phyloP scores from a whole-genome alignment of 1,284 basidiomycete species.

The Marasmius fiardii region DNA sequence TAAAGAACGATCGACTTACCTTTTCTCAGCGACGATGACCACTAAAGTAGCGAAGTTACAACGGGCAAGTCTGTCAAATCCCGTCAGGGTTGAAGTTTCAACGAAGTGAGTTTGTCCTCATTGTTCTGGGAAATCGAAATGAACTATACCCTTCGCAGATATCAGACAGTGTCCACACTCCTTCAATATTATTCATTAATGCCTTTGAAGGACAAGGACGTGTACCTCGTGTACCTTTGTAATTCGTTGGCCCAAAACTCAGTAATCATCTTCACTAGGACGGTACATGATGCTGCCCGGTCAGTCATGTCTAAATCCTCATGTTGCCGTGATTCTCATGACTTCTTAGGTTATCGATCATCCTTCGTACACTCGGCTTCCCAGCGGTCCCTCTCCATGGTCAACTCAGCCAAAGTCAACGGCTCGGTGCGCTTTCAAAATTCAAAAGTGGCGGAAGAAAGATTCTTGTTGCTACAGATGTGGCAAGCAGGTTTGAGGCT shows the following conservation, averaged over 20 bases:
- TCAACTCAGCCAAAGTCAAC: constrained; percentile 90
- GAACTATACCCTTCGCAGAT: constrained; percentile 52
- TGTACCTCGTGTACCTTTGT: constrained; percentile 86
- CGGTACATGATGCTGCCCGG: constrained; percentile 92
- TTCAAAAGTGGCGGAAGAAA: constrained; percentile 95
- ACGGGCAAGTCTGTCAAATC: constrained; percentile 92
- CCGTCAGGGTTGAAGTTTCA: constrained; percentile 92
- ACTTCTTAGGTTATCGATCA: constrained; percentile 71
- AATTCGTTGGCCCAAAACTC: constrained; percentile 92
- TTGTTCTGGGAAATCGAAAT: constrained; percentile 4
- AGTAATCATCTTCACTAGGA: constrained; percentile 95
- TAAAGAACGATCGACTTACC: constrained; percentile 91
- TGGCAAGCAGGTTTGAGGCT: constrained; percentile 79
- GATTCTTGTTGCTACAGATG: constrained; percentile 94
- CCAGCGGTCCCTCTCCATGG: constrained; percentile 96
- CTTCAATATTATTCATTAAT: constrained; percentile 96
- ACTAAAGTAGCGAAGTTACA: constrained; percentile 98
- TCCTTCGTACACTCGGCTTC: constrained; percentile 90
- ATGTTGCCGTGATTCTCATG: not conserved
- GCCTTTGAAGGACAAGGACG: constrained; percentile 91
- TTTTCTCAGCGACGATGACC: constrained; percentile 99
- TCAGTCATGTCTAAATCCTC: constrained; percentile 25
- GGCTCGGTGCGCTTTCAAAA: constrained; percentile 92
- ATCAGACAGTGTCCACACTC: constrained; percentile 94
- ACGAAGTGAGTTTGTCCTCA: constrained; percentile 60